Evolutionary conservation across 148 eudicot genomes (phyloP).

Genomic region (Silene conica): DNA sequence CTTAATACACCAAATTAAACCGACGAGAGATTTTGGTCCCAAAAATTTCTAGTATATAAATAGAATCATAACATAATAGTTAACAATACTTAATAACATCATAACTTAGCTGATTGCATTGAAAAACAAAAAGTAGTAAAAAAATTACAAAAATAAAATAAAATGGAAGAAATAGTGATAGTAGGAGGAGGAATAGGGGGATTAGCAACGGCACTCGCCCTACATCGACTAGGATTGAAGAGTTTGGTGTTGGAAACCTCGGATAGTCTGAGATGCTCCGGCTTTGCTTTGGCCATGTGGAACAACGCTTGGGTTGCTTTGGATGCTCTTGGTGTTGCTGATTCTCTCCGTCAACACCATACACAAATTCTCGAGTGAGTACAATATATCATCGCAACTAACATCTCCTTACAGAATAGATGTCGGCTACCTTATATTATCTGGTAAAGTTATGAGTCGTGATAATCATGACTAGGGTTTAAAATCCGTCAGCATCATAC

Average conservation of each 20-base stretch:
- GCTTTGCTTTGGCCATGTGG: conserved; percentile 40
- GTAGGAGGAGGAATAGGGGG: conserved; percentile 6
- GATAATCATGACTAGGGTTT: too few species aligned
- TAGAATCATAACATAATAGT: too few species aligned
- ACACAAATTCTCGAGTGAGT: conserved; percentile 5
- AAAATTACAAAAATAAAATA: not conserved
- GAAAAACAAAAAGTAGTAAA: too few species aligned
- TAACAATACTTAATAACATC: too few species aligned
- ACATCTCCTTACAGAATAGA: too few species aligned
- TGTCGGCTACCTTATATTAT: too few species aligned
- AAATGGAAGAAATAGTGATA: conserved; percentile 6
- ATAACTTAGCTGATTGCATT: too few species aligned
- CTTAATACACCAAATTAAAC: too few species aligned
- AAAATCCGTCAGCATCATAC: too few species aligned
- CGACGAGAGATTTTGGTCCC: too few species aligned
- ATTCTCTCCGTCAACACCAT: conserved; percentile 36
- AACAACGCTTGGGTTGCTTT: conserved; percentile 48
- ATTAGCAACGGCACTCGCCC: conserved; percentile 4
- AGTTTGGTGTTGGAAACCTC: conserved; percentile 48
- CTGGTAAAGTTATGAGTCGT: not conserved
- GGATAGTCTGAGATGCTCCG: conserved; percentile 30
- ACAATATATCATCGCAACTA: not conserved
- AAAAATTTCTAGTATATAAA: too few species aligned
- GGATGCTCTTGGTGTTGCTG: conserved; percentile 40
- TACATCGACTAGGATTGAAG: conserved; percentile 35